Percentiles rank a stretch among this genome's conserved stretches.
These are phyloP conservation scores for Phytophthora ramorum DNA, from an alignment of 352 stramenopile genomes.

Conservation along the genomic window DNA sequence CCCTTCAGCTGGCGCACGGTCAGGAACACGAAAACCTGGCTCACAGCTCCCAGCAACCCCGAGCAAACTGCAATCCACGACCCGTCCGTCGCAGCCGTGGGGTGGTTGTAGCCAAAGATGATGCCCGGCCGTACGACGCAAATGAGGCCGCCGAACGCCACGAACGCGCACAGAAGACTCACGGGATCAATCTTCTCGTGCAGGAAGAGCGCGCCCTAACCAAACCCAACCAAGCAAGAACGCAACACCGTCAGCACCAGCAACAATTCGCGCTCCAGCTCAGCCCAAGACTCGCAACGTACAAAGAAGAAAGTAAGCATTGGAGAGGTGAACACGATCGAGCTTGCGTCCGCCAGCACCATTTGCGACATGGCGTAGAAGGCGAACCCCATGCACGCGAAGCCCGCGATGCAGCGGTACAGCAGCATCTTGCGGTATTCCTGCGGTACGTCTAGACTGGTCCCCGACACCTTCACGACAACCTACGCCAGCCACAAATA, in stretches of 20 bases:
- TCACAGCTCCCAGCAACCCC: constrained; percentile 45
- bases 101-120: constrained; percentile 48
- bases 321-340: constrained; percentile 59
- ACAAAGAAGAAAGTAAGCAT: constrained; percentile 37
- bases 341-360: constrained; percentile 74
- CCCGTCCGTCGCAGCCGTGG: constrained; percentile 15
- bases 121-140: constrained; percentile 57
- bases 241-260: background rate
- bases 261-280: background rate
- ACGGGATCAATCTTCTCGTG: constrained; percentile 50
- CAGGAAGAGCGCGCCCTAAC: constrained; percentile 47
- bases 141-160: constrained; percentile 51
- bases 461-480: constrained; percentile 8
- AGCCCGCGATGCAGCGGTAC: constrained; percentile 64
- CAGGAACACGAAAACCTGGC: constrained; percentile 63
- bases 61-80: constrained; percentile 43
- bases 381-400: constrained; percentile 66
- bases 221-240: background rate
- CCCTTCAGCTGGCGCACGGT: constrained; percentile 54
- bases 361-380: constrained; percentile 82
- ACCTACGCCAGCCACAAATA: constrained; percentile 5
- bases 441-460: constrained; percentile 46
- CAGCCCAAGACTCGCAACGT: constrained; percentile 2
- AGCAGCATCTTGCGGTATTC: constrained; percentile 58
- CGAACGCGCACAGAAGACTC: constrained; percentile 44